A percentile compares a stretch with the other conserved stretches of the same genome.
These are phyloP conservation scores for Calcarisporium arbuscula DNA, from an alignment of 2,329 filamentous ascomycete genomes.

Conservation along the genomic window DNA sequence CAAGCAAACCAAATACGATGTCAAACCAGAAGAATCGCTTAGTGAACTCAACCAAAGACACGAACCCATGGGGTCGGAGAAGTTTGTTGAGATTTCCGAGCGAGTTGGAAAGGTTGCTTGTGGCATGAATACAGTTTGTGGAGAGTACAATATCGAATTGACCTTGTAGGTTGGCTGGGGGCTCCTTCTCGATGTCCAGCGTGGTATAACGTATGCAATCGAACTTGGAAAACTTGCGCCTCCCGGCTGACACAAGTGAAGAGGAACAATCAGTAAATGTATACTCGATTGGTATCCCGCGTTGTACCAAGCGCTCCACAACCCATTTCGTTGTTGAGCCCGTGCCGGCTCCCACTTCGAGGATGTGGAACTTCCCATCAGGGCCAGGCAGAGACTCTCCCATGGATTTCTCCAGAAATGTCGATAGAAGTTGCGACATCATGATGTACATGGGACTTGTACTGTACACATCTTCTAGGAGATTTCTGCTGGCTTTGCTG, in stretches of 20 bases:
- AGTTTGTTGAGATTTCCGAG: slow-evolving; percentile 15
- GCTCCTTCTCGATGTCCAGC: slow-evolving; percentile 24
- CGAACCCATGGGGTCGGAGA: slow-evolving; percentile 21
- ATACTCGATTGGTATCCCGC: too few species aligned
- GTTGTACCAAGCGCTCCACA: too few species aligned
- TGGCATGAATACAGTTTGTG: slow-evolving; percentile 31
- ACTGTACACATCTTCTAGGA: slow-evolving; percentile 30
- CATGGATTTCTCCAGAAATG: too few species aligned
- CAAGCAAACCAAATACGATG: slow-evolving; percentile 25
- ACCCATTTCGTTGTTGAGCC: too few species aligned
- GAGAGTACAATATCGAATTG: slow-evolving; percentile 25
- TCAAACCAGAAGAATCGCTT: slow-evolving; percentile 20
- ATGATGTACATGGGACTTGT: slow-evolving; percentile 21
- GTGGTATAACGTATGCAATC: too few species aligned
- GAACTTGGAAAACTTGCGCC: too few species aligned
- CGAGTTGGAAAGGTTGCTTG: slow-evolving; percentile 15
- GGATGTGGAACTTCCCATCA: too few species aligned
- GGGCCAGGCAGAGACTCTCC: too few species aligned
- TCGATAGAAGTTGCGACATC: too few species aligned
- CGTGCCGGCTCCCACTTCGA: too few species aligned
- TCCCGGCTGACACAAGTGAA: too few species aligned
- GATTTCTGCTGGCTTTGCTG: slow-evolving; percentile 14
- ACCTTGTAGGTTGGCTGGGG: slow-evolving; percentile 8
- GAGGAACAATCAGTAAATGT: too few species aligned
- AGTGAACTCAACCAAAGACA: slow-evolving; percentile 25